Evolutionary conservation across 2,329 filamentous ascomycete species (phyloP).

Genomic region (Amauroascus niger): DNA sequence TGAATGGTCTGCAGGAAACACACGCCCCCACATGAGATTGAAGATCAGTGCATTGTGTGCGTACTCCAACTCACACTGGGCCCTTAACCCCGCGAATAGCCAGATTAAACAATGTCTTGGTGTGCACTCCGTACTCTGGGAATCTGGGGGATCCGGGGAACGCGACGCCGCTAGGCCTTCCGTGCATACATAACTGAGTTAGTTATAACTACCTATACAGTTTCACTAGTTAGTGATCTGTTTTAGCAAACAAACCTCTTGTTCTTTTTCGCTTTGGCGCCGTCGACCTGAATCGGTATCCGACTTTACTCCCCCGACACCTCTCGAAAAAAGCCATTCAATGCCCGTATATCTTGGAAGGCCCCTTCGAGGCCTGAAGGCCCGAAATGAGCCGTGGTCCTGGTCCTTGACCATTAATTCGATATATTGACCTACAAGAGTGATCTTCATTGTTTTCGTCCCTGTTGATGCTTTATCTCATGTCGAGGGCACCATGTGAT

Average conservation of each 20-base stretch:
- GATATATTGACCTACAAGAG: neutral
- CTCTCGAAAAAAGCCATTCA: too few species aligned
- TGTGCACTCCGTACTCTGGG: neutral
- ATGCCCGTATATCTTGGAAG: neutral
- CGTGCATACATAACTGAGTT: neutral
- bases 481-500: conserved; percentile 1
- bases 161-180: neutral
- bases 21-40: neutral
- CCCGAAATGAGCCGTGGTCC: conserved; percentile 2
- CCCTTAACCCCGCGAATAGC: neutral
- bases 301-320: neutral
- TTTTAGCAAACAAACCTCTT: too few species aligned
- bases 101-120: neutral
- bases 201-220: too few species aligned
- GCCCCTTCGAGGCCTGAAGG: neutral
- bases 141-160: neutral
- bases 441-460: neutral
- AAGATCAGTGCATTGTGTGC: neutral
- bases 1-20: neutral
- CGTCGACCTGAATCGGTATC: too few species aligned
- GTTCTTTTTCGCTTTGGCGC: too few species aligned
- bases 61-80: neutral
- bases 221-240: too few species aligned
- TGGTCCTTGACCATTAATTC: neutral
- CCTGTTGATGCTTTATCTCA: neutral